phyloP scores from a whole-genome alignment of 371 early-diverging fungal species.

The Blastocladiella emersonii region DNA sequence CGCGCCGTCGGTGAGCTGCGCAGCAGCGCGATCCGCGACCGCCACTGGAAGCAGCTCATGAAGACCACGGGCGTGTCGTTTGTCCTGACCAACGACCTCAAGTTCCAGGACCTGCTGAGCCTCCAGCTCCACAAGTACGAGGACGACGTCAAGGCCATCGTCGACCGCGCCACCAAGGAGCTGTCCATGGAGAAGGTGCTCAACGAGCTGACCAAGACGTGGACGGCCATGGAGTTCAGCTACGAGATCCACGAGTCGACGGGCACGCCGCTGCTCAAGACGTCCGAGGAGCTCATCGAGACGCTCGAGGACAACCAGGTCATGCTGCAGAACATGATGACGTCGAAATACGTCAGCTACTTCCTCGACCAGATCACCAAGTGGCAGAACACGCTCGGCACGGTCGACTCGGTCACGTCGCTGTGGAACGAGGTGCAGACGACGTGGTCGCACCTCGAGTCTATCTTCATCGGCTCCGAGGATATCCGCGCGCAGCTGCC shows the following conservation, averaged over 20 bases:
- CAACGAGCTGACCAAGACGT: constrained; percentile 40
- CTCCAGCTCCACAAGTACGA: constrained; percentile 46
- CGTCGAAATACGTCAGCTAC: constrained; percentile 40
- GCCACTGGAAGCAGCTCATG: constrained; percentile 54
- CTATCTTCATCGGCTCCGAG: constrained; percentile 46
- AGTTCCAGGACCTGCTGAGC: constrained; percentile 42
- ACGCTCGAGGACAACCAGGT: constrained; percentile 50
- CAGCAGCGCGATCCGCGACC: constrained; percentile 40
- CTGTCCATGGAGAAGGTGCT: constrained; percentile 46
- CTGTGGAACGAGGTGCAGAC: constrained; percentile 47
- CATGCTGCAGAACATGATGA: constrained; percentile 51
- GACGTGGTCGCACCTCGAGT: constrained; percentile 47
- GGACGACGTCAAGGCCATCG: constrained; percentile 47
- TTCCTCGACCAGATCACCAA: constrained; percentile 41
- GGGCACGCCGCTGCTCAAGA: constrained; percentile 28
- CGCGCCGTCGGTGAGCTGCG: constrained; percentile 45
- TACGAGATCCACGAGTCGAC: constrained; percentile 41
- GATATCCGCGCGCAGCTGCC: constrained; percentile 49
- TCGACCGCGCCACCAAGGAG: constrained; percentile 46
- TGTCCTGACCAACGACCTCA: constrained; percentile 42
- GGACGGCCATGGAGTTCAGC: constrained; percentile 42
- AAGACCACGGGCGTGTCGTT: constrained; percentile 47
- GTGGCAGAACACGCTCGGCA: constrained; percentile 40
- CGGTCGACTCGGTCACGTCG: constrained; percentile 38
- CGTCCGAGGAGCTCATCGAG: constrained; percentile 45